Evolutionary conservation across 1,139 yeast genomes (phyloP).

Genomic region (Eremothecium sinecaudum): DNA sequence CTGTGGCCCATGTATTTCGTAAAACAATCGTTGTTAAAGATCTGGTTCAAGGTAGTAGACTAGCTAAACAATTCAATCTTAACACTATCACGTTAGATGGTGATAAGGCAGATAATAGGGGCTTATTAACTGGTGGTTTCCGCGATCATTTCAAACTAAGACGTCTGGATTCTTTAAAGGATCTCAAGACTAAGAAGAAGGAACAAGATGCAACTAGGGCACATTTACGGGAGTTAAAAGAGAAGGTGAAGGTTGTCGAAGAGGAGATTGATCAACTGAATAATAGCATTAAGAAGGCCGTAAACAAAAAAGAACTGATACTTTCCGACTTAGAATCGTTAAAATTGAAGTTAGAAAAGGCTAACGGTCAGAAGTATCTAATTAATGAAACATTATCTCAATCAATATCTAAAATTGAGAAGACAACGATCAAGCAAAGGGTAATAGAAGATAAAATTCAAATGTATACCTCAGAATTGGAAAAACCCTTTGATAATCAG

Average conservation of each 20-base stretch:
- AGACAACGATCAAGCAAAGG: constrained; percentile 20
- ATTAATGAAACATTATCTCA: constrained; percentile 37
- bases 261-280: constrained; percentile 38
- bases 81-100: constrained; percentile 87
- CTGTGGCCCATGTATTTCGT: constrained; percentile 73
- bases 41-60: constrained; percentile 57
- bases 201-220: constrained; percentile 37
- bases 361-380: constrained; percentile 36
- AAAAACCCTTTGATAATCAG: constrained; percentile 45
- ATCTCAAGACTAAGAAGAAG: constrained; percentile 42
- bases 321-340: constrained; percentile 34
- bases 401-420: constrained; percentile 27
- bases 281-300: constrained; percentile 40
- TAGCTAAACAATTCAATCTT: constrained; percentile 53
- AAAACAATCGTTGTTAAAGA: constrained; percentile 69
- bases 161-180: constrained; percentile 59
- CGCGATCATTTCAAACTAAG: constrained; percentile 52
- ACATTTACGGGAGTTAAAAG: constrained; percentile 34
- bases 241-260: constrained; percentile 35
- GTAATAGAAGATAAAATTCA: constrained; percentile 28
- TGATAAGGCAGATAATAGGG: constrained; percentile 74
- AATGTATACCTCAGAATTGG: constrained; percentile 44
- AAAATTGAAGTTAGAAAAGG: constrained; percentile 29
- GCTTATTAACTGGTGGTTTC: constrained; percentile 85
- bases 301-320: constrained; percentile 37